phyloP scores from a whole-genome alignment of 768 basidiomycete genomes.

The Tricholoma matsutake region DNA sequence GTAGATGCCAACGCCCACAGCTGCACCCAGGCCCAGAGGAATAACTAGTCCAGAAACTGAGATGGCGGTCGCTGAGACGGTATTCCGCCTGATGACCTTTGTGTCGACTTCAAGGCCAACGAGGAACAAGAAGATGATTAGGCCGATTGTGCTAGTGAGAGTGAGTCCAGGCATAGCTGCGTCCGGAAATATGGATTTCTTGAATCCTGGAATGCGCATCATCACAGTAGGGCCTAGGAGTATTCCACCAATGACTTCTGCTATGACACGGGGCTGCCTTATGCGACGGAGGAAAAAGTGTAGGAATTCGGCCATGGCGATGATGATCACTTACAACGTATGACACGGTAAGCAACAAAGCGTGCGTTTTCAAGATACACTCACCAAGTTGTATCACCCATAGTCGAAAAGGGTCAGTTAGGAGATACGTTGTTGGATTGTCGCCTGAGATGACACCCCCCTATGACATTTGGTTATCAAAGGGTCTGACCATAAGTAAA shows the following conservation, averaged over 20 bases:
- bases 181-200: slow-evolving; percentile 53
- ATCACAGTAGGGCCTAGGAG: slow-evolving; percentile 76
- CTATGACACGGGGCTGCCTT: slow-evolving; percentile 89
- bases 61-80: slow-evolving; percentile 52
- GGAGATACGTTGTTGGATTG: slow-evolving; percentile 64
- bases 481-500: neutral
- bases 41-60: slow-evolving; percentile 67
- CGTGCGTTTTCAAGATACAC: slow-evolving; percentile 14
- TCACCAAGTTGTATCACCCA: slow-evolving; percentile 77
- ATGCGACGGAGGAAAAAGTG: slow-evolving; percentile 61
- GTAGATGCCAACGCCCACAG: slow-evolving; percentile 71
- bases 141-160: slow-evolving; percentile 73
- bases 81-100: slow-evolving; percentile 62
- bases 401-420: slow-evolving; percentile 64
- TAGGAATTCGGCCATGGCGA: slow-evolving; percentile 74
- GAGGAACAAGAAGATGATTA: slow-evolving; percentile 78
- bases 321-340: slow-evolving; percentile 61
- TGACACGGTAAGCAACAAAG: slow-evolving; percentile 7
- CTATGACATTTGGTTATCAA: slow-evolving; percentile 30
- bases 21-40: slow-evolving; percentile 81
- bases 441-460: slow-evolving; percentile 77
- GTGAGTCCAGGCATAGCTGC: slow-evolving; percentile 54
- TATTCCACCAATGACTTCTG: slow-evolving; percentile 90
- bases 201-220: slow-evolving; percentile 78
- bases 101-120: slow-evolving; percentile 84